Evolutionary conservation across 106 monocot species (phyloP).

Genomic region (Gastrodia elata): DNA sequence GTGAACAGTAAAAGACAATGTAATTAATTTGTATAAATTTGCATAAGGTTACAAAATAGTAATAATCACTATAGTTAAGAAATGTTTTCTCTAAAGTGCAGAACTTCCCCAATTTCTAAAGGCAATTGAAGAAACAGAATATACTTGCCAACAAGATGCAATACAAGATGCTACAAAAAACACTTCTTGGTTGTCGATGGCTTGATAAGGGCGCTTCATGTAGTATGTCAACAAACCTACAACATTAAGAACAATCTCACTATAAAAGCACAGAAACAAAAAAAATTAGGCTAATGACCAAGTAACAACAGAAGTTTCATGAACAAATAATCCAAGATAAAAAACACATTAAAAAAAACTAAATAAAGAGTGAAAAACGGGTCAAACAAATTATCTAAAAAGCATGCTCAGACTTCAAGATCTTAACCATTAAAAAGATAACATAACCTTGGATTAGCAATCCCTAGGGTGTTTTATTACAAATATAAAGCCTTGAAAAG

Average conservation of each 20-base stretch:
- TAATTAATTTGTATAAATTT: not conserved
- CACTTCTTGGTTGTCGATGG: constrained; percentile 52
- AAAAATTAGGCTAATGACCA: not conserved
- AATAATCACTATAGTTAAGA: constrained; percentile 4
- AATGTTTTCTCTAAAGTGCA: not conserved
- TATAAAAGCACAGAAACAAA: not conserved
- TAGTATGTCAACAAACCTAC: constrained; percentile 75
- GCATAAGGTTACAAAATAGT: not conserved
- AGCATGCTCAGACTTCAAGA: not conserved
- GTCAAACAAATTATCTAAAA: not conserved
- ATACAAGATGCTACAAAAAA: constrained; percentile 70
- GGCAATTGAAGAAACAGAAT: constrained; percentile 9
- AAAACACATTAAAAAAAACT: not conserved
- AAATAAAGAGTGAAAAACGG: not conserved
- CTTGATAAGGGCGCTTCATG: constrained; percentile 78
- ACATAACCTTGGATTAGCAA: too few species aligned
- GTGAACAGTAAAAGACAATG: not conserved
- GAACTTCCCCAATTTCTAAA: not conserved
- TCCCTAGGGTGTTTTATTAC: too few species aligned
- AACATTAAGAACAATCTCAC: constrained; percentile 7
- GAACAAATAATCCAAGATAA: not conserved
- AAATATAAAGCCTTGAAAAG: too few species aligned
- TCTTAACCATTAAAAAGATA: not conserved
- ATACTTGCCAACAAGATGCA: constrained; percentile 82
- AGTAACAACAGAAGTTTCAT: not conserved